Evolutionary conservation across 2,329 filamentous ascomycete species (phyloP), one percentile per base, ranked within the genome.

Genomic region (Acephala macrosclerotiorum): DNA sequence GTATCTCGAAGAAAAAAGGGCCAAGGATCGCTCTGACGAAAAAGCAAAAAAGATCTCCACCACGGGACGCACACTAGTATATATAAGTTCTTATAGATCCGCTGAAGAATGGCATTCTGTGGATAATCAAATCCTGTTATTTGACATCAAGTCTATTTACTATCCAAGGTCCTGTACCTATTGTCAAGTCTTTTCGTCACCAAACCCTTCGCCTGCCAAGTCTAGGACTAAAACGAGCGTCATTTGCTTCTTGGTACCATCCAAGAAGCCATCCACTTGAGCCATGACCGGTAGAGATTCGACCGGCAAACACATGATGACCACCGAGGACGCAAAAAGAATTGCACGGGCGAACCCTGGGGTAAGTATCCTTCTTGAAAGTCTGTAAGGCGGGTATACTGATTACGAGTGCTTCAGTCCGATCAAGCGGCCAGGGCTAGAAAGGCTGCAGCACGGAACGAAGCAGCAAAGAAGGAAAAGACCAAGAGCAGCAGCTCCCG

Each of bases 41-140:
- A 71, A 71, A 70, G 65, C 61, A 68, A 70, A 67, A 55, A 66
- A 60, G 60, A 67, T 66, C 60, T 67, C 63, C 65, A 61, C 60
- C 35, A 26, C 53, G 59, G 53, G 57, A 67, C 51, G 11, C 66
- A 26, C 36, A 60, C 55, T 11, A 36, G 18, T 33, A 42, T 66
- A 69, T 71, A 71, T 66, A 70, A 67, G 49, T 45, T 20, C 25
- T 61, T 47, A 33, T 14, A 36, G 29, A 25, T 35, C 63, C 42
- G 22, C n/a, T 38, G 18, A 35, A 49, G 45, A 53, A 53, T 53
- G 25, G 14, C 49, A 53, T 53, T 3, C 25, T 53, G 22, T 29
- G 49, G 49, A 53, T 8, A 33, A 53, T 18, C 49, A 16, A 3
- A 53, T 29, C 26, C 22, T 18, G 18, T 25, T 33, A 6, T 53